phyloP scores from a whole-genome alignment of 2,329 filamentous ascomycete species.

The Hypoxylon sp. region DNA sequence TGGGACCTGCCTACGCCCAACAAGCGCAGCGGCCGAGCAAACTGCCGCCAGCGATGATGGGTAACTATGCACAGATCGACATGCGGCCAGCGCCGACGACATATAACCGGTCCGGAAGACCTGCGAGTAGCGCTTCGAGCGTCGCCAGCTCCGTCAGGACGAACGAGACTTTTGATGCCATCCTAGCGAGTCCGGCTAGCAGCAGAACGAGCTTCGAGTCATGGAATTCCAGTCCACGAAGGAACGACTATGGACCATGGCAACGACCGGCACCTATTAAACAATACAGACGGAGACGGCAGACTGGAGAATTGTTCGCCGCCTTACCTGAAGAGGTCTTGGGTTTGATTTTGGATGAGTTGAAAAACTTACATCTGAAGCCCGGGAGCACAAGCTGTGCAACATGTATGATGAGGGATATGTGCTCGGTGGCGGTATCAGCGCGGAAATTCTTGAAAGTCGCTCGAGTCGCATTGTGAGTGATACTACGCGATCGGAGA shows the following conservation, averaged over 20 bases:
- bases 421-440: conserved; percentile 59
- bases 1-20: conserved; percentile 30
- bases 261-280: conserved; percentile 49
- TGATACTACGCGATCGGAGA: conserved; percentile 20
- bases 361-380: conserved; percentile 61
- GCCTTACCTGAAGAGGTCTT: conserved; percentile 67
- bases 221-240: conserved; percentile 47
- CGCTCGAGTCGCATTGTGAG: conserved; percentile 61
- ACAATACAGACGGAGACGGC: conserved; percentile 47
- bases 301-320: conserved; percentile 62
- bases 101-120: conserved; percentile 39
- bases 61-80: conserved; percentile 46
- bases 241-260: conserved; percentile 44
- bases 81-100: conserved; percentile 37
- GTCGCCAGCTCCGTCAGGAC: conserved; percentile 40
- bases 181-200: conserved; percentile 45
- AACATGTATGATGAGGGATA: conserved; percentile 72
- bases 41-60: conserved; percentile 38
- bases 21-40: conserved; percentile 34
- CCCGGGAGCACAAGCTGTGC: conserved; percentile 62
- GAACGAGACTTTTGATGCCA: conserved; percentile 44
- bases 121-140: conserved; percentile 41
- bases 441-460: conserved; percentile 62
- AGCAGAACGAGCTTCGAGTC: conserved; percentile 54
- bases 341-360: conserved; percentile 61